Evolutionary conservation across 2,329 filamentous ascomycete genomes (phyloP).

Genomic region (Colletotrichum cereale): DNA sequence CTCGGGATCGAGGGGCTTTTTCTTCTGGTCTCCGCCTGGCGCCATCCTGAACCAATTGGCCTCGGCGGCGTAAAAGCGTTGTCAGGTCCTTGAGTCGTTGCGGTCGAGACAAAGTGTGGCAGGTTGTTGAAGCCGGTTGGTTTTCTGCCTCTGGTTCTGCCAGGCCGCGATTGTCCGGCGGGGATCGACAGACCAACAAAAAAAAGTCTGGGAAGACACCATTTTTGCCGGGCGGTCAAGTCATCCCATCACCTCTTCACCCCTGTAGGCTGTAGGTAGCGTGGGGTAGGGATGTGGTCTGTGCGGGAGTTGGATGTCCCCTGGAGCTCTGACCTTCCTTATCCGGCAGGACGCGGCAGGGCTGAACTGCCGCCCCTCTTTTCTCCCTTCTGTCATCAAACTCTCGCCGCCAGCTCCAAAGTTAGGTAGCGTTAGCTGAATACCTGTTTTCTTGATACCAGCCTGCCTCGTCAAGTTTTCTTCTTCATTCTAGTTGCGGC

Average conservation of each 20-base stretch:
- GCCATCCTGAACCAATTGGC: conserved; percentile 14
- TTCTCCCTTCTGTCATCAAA: not conserved
- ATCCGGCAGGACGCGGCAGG: conserved; percentile 19
- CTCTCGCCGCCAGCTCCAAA: conserved; percentile 7
- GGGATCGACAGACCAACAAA: conserved; percentile 28
- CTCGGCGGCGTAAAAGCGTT: not conserved
- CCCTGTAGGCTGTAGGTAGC: no score
- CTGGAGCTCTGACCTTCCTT: conserved; percentile 25
- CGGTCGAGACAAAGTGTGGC: not conserved
- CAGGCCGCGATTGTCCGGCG: conserved; percentile 16
- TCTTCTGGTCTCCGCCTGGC: not conserved
- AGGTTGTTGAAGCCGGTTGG: not conserved
- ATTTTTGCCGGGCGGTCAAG: conserved; percentile 51
- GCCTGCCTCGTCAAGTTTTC: not conserved
- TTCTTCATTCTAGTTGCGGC: not conserved
- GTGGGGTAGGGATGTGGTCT: conserved; percentile 3
- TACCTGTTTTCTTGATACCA: no score
- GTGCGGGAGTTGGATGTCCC: not conserved
- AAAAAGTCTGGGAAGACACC: conserved; percentile 27
- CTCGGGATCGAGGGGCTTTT: conserved; percentile 34
- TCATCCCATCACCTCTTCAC: not conserved
- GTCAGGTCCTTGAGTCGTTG: not conserved
- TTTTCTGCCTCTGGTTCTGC: not conserved
- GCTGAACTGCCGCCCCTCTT: conserved; percentile 30
- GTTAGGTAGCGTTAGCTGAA: not conserved